Conservation (phyloP, 2,329 filamentous ascomycete species). For the Paracoccidioides lutzii region DNA sequence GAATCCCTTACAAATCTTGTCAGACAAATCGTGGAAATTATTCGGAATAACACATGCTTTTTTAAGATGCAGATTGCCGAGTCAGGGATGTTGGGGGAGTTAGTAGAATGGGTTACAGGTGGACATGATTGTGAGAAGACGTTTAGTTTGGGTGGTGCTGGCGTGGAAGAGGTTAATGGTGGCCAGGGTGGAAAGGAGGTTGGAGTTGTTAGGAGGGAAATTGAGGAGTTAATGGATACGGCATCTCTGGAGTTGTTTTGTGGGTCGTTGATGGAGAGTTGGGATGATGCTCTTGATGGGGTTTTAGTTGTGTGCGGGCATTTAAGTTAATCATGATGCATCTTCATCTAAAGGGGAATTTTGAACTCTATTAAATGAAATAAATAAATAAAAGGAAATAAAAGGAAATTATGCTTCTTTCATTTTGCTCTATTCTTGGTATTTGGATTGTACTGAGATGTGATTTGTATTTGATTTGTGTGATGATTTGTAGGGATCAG, state of each 20-base stretch:
- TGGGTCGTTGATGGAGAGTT: constrained; percentile 35
- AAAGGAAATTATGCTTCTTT: no score
- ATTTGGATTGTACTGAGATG: no score
- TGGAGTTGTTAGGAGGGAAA: constrained; percentile 7
- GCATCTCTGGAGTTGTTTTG: constrained; percentile 31
- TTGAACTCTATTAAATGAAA: no score
- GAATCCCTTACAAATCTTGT: constrained; percentile 18
- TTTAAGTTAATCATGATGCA: background rate
- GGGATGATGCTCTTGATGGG: constrained; percentile 34
- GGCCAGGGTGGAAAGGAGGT: constrained; percentile 11
- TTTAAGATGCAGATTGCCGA: constrained; percentile 28
- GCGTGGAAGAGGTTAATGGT: constrained; percentile 12
- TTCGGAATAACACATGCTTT: constrained; percentile 23
- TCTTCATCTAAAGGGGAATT: background rate
- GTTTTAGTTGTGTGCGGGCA: constrained; percentile 12
- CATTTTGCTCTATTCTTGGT: no score
- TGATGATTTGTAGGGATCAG: background rate
- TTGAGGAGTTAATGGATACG: constrained; percentile 26
- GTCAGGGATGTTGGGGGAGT: constrained; percentile 29
- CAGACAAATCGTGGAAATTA: constrained; percentile 21
- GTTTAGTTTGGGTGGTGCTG: constrained; percentile 11
- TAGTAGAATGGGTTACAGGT: constrained; percentile 27
- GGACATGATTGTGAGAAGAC: background rate
- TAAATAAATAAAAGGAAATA: no score
- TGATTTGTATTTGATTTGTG: background rate